Conservation (phyloP, 495 filamentous ascomycete species). For the Penicillium pancosmium region DNA sequence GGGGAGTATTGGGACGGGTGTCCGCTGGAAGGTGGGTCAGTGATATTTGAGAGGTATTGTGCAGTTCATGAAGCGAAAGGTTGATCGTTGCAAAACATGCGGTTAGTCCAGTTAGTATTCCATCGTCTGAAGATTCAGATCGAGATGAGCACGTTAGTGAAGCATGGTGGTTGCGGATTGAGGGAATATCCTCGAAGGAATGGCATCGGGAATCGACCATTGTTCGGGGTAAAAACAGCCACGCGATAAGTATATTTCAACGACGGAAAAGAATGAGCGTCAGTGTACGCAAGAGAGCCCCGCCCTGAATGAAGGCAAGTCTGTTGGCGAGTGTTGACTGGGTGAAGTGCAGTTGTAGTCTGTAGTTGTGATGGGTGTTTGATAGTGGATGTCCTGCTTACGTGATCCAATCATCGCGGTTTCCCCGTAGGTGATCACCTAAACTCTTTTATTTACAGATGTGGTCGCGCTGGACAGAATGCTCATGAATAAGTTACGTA, state of each 20-base stretch:
- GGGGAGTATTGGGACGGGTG: neutral
- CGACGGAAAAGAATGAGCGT: conserved; percentile 26
- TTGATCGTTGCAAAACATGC: conserved; percentile 25
- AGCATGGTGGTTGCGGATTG: conserved; percentile 12
- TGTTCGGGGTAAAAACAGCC: conserved; percentile 11
- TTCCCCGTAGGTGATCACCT: neutral
- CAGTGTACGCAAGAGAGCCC: neutral
- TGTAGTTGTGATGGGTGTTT: no score
- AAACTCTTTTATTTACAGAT: no score
- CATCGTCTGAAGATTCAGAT: conserved; percentile 18
- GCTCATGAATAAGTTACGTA: no score
- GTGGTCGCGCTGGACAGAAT: no score
- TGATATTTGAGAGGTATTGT: conserved; percentile 18
- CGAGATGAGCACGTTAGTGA: conserved; percentile 15
- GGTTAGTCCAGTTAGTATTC: conserved; percentile 12
- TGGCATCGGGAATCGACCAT: conserved; percentile 32
- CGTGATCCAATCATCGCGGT: conserved; percentile 9
- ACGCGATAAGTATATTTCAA: conserved; percentile 6
- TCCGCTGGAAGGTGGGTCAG: conserved; percentile 1
- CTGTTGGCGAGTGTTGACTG: neutral
- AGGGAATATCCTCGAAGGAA: conserved; percentile 29
- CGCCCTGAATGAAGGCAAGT: neutral
- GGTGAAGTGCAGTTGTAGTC: neutral
- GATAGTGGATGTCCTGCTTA: neutral
- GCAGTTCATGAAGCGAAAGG: conserved; percentile 22